Evolutionary conservation across 352 stramenopile species (phyloP).

Genomic region (Globisporangium paddicum): DNA sequence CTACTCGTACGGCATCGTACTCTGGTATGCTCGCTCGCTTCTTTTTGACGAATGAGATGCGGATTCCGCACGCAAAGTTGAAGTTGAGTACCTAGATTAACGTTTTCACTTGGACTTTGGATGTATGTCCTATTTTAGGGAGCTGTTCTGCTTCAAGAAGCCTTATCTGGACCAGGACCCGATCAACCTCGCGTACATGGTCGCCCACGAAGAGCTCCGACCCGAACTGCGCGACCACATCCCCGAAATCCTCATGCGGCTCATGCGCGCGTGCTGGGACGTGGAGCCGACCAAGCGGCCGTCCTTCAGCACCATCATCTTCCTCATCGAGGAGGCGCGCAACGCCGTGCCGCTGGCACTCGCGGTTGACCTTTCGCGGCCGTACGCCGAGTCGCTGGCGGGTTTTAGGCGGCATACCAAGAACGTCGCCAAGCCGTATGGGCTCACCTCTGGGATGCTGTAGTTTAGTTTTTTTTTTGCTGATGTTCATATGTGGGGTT

Average conservation of each 20-base stretch:
- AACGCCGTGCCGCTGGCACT: constrained; percentile 42
- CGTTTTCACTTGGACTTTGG: too few relatives aligned
- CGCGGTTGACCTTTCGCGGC: constrained; percentile 48
- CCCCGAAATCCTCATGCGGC: constrained; percentile 52
- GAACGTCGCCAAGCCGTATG: constrained; percentile 40
- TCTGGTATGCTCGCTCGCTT: constrained; percentile 39
- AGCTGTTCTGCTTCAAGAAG: constrained; percentile 83
- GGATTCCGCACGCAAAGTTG: not conserved
- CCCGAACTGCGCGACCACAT: constrained; percentile 60
- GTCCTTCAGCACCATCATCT: constrained; percentile 52
- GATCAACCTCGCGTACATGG: constrained; percentile 74
- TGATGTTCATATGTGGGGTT: not conserved
- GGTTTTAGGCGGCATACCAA: constrained; percentile 23
- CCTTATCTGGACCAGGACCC: constrained; percentile 74
- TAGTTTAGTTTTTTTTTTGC: not conserved
- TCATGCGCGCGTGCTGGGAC: constrained; percentile 71
- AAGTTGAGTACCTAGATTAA: not conserved
- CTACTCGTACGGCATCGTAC: constrained; percentile 80
- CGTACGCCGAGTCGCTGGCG: constrained; percentile 37
- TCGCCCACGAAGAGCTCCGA: constrained; percentile 69
- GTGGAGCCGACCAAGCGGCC: constrained; percentile 45
- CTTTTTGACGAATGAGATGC: not conserved
- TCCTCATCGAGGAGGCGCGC: constrained; percentile 59
- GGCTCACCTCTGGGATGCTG: constrained; percentile 49
- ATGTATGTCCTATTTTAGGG: constrained; percentile 24